Percentiles rank a stretch among this genome's conserved stretches.
Evolutionary conservation across 495 filamentous ascomycete species (phyloP).

Genomic region (Margaritispora aquatica): DNA sequence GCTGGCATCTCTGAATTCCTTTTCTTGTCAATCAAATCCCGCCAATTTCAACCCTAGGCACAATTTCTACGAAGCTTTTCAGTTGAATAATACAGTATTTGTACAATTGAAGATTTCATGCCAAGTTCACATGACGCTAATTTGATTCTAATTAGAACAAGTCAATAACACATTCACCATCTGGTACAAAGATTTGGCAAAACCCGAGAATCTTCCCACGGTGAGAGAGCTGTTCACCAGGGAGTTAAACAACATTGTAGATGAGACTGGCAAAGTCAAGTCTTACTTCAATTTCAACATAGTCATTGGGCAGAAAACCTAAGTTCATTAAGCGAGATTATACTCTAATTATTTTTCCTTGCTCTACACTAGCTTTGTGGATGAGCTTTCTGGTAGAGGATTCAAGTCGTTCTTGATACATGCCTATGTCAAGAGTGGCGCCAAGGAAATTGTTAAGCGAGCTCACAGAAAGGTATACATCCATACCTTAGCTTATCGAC

Average conservation of each 20-base stretch:
- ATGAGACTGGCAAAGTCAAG: constrained; percentile 5
- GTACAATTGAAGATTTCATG: neutral
- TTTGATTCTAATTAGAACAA: neutral
- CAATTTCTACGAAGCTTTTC: neutral
- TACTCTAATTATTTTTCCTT: no score
- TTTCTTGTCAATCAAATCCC: neutral
- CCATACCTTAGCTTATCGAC: no score
- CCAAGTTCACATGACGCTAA: neutral
- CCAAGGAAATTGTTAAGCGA: no score
- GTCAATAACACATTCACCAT: neutral
- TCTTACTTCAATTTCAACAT: constrained; percentile 7
- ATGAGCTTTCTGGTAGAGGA: no score
- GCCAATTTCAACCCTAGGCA: neutral
- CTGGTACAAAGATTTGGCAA: neutral
- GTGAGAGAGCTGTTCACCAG: constrained; percentile 7
- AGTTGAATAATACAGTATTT: neutral
- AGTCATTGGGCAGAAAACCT: constrained; percentile 9
- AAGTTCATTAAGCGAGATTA: no score
- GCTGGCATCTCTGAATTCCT: neutral
- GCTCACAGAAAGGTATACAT: no score
- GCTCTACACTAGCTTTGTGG: no score
- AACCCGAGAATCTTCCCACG: neutral
- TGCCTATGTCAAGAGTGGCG: no score
- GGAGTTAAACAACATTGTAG: constrained; percentile 1
- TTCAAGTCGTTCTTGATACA: no score